Percentiles rank a stretch among this genome's conserved stretches.
Evolutionary conservation across 169 alveolate species (phyloP).

Genomic region (Eimeria mitis): DNA sequence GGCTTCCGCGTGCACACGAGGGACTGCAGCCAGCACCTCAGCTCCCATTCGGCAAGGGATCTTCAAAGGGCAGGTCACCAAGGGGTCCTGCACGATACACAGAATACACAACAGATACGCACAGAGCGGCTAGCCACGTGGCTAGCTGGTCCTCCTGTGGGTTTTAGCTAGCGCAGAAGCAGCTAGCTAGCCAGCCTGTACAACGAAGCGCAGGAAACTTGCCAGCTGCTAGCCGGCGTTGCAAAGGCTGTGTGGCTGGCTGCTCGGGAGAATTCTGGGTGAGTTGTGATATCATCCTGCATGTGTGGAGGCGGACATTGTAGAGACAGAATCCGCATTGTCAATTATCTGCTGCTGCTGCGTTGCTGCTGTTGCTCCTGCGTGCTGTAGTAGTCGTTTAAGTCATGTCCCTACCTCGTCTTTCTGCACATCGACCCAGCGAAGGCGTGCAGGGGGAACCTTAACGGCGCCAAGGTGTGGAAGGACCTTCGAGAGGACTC

Average conservation of each 20-base stretch:
- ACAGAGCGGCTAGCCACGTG: not conserved
- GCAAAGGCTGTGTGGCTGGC: not conserved
- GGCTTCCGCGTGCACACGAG: constrained; percentile 64
- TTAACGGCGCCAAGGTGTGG: constrained; percentile 61
- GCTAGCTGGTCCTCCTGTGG: no score
- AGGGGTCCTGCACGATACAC: constrained; percentile 33
- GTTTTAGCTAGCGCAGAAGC: not conserved
- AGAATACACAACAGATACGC: not conserved
- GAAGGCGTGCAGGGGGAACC: constrained; percentile 29
- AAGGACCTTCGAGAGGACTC: constrained; percentile 29
- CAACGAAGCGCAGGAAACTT: not conserved
- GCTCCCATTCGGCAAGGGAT: constrained; percentile 57
- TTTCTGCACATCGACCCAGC: constrained; percentile 64
- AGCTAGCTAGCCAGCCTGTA: not conserved
- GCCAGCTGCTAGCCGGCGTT: not conserved
- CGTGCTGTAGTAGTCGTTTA: not conserved
- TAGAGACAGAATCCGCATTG: not conserved
- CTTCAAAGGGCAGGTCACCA: constrained; percentile 75
- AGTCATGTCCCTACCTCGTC: constrained; percentile 26
- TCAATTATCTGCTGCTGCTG: not conserved
- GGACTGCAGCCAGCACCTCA: constrained; percentile 55
- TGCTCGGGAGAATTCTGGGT: not conserved
- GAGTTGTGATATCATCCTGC: not conserved
- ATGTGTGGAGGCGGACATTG: not conserved
- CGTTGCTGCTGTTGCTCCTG: not conserved